Evolutionary conservation across 2,329 filamentous ascomycete genomes (phyloP), one percentile per base, ranked within the genome.

Genomic region (Zasmidium citrigriseum): DNA sequence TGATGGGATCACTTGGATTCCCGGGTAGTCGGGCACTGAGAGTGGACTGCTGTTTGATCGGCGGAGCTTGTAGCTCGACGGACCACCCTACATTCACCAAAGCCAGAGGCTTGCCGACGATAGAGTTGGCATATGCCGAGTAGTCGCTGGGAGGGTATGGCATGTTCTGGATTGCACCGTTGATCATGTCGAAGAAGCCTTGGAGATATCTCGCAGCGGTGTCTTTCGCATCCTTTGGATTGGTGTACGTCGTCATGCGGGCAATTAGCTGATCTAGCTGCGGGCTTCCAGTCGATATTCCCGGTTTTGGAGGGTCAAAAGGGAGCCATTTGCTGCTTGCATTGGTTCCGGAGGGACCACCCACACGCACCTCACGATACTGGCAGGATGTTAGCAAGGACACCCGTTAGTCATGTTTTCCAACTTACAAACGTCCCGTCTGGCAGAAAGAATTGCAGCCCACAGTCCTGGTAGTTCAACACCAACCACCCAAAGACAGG

Each of bases 31-130:
- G 22, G 16, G 7, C 14, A 47, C 22, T 10, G 18, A 14, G 24
- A 41, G 38, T 52, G 20, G 20, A 14, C 14, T 57, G 55, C 4
- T 27, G 44, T 38, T 14, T 21, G 16, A 27, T 23, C 3, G 49
- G 47, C 10, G 48, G 48, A 10, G 21, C 18, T 21, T 48, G 48
- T 12, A 80, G 65, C 63, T 80, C 77, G 0, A 80, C 57, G 0
- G 70, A 74, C 66, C 67, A 76, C 2, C 75, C 77, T 16, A 67
- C 70, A 34, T 80, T 77, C 11, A 75, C 73, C 0, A 80, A 69
- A 0, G 78, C 78, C 0, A 80, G 66, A 0, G 78, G 78, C 46
- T 72, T 73, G 1, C 78, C 78, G 1, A 78, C 66, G 9, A 78
- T 60, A 0, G 74, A 65, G 58, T 65, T 71, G 4, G 72, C 45